Base-by-base conservation (phyloP, 108 stramenopile species). In the Cyclostephanos tholiformis region DNA sequence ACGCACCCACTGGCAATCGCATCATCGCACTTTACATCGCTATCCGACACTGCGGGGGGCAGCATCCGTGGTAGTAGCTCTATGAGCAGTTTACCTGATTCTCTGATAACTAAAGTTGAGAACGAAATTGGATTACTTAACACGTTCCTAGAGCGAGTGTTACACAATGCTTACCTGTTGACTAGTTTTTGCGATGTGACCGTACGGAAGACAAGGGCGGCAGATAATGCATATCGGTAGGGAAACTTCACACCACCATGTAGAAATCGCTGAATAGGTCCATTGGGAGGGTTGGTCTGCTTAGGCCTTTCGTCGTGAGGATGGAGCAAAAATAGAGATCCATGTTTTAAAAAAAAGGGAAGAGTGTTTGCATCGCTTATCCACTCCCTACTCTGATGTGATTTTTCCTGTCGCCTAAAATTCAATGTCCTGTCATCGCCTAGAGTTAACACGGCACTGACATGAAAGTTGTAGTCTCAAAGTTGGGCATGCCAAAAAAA, bases 241-340 rank as follows among this genome's bases (percentile, higher is more conserved):
- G 52, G 52, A 25, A 53, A 53, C 52, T 53, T 53, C 23, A 53
- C 25, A 25, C 8, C 52, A 53, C 52, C 52, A 53, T 53, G 52
- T 25, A 20, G 52, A 53, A 25, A 53, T 25, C 52, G 20, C 52
- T 25, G 52, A 25, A 19, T 53, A 53, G 52, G 52, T 41, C 9
- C 41, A 41, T 41, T 41, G 41, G 41, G 41, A 1, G 41, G 41
- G 52, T 53, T 20, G 20, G 19, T 53, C 52, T 53, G 52, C 23
- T 1, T 53, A 4, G 52, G 52, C 25, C 25, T 53, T 25, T 53
- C 52, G 23, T 53, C 52, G 23, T 25, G 52, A 10, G 52, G 52
- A 25, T 53, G 7, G 52, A 53, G 52, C 25, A 53, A 53, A 53
- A 53, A 53, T 53, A 53, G 52, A 53, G 52, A 53, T 22, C 52